Evolutionary conservation across 257 asterid species (phyloP).

Genomic region (Solanum tacnaense): DNA sequence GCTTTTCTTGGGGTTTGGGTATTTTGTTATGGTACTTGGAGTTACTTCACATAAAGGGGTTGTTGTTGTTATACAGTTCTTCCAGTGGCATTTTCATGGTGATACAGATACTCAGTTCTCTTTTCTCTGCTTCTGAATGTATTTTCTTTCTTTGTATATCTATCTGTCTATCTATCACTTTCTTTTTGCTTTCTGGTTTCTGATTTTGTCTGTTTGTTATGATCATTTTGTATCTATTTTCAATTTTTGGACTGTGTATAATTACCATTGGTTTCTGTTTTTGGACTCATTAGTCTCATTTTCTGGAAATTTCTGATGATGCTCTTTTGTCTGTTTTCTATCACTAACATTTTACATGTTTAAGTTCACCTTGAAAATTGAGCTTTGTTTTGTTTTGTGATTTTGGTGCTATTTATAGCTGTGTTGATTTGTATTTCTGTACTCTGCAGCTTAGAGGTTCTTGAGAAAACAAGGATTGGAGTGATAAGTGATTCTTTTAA

Average conservation of each 20-base stretch:
- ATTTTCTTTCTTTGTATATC: background rate
- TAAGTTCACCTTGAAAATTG: background rate
- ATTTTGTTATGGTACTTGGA: too few species aligned
- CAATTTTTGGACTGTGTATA: background rate
- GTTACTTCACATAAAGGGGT: too few species aligned
- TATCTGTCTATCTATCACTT: background rate
- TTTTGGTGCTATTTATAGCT: background rate
- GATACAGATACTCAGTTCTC: too few species aligned
- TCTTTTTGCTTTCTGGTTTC: background rate
- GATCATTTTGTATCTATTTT: background rate
- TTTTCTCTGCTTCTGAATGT: too few species aligned
- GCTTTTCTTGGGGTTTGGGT: too few species aligned
- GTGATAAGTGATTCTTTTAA: slow-evolving; percentile 14
- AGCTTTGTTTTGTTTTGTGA: background rate
- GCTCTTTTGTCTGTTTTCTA: background rate
- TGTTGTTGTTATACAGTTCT: too few species aligned
- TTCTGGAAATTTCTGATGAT: background rate
- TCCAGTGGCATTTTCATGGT: too few species aligned
- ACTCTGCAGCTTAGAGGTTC: slow-evolving; percentile 1
- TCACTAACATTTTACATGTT: background rate
- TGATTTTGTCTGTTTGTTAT: background rate
- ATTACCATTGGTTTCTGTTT: background rate
- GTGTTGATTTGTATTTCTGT: background rate
- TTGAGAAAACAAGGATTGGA: slow-evolving; percentile 19
- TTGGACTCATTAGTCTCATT: background rate